These are phyloP conservation scores for Brassica nigra DNA, from an alignment of 345 rosid genomes.

Conservation along the genomic window DNA sequence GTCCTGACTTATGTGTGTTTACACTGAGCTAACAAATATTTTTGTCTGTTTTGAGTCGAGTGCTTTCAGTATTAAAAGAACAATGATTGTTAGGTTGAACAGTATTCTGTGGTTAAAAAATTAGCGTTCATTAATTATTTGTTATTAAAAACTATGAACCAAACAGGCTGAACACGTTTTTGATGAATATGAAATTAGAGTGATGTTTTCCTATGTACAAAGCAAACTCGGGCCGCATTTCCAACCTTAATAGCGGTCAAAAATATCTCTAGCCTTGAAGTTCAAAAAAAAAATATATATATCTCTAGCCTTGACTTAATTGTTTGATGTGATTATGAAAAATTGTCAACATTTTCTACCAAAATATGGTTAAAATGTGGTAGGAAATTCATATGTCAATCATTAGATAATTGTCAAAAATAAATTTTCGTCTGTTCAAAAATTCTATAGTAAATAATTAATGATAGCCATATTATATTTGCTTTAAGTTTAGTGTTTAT, in stretches of 20 bases:
- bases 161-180: neutral
- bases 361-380: no score
- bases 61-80: neutral
- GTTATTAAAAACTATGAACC: neutral
- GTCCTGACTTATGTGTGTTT: conserved; percentile 18
- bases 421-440: no score
- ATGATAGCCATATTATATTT: no score
- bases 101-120: neutral
- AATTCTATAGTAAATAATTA: no score
- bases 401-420: no score
- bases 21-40: neutral
- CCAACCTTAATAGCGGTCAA: neutral
- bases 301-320: neutral
- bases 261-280: neutral
- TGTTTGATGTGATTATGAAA: no score
- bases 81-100: neutral
- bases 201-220: neutral
- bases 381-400: no score
- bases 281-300: no score
- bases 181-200: neutral
- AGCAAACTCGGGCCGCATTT: neutral
- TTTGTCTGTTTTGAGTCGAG: neutral
- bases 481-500: no score
- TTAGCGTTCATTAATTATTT: neutral
- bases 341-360: no score